Evolutionary conservation across 2,329 filamentous ascomycete species (phyloP), one percentile per base, ranked within the genome.

Genomic region (Aaosphaeria arxii): DNA sequence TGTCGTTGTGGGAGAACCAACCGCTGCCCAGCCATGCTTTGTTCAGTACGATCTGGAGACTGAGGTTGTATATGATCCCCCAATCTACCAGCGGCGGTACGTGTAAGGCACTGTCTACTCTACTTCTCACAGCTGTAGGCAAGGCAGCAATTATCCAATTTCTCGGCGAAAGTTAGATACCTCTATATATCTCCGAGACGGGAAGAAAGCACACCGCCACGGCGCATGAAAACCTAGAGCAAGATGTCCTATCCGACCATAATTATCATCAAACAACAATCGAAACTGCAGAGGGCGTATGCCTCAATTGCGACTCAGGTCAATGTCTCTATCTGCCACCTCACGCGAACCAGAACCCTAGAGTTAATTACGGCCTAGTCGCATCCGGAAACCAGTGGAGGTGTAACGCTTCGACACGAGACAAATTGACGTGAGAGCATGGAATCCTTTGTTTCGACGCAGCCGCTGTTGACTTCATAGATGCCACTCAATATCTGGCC

Each of bases 1-100:
- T 42, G 40, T 52, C 33, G 46, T 52, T 5, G 46, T 52, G 31
- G 49, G 49, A 36, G 30, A n/a, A 7, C 39, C 36, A 49, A 28
- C 9, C 30, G 35, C 9, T 6, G 35, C 9, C 6, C 17, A 31
- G 35, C 6, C 7, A n/a, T 32, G 43, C 24, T 7, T 45, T 5
- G 5, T 45, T 35, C 33, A 45, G 35, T 39, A 40, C 43, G 42
- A 36, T 31, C 13, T 44, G 7, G 13, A 45, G 7, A 29, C 35
- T 5, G 41, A 17, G 28, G 6, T 43, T 30, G 7, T 31, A 40
- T 30, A 45, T 31, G 33, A 31, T 32, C 43, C 43, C 29, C 17
- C 43, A 39, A 29, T 35, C 43, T 45, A 6, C 43, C 29, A 6
- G 40, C 32, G n/a, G 43, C 33, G 11, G 28, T 45, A 31, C 7